Base-by-base conservation (phyloP, 2,329 filamentous ascomycete species). In the Hymenoscyphus repandus region DNA sequence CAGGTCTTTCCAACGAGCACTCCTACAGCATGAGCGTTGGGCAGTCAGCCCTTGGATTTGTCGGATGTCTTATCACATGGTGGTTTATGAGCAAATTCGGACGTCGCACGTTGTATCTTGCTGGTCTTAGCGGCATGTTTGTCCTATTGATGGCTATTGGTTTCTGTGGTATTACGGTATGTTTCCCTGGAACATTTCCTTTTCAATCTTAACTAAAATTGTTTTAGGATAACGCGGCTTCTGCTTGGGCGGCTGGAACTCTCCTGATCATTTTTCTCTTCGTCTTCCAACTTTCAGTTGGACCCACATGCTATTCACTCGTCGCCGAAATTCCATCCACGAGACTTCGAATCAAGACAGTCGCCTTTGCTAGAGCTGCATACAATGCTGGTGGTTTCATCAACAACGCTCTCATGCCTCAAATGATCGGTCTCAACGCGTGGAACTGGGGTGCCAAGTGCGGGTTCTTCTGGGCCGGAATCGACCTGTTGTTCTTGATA, bases 401-500 rank as follows among this genome's bases (percentile, higher is more conserved):
- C 34, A 53, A 44, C 36, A 39, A 47, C 5, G 42, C 6, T 72
- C 92, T 63, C 72, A 90, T 66, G 83, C 95, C 68, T 87, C 89
- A 37, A 90, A 93, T 74, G 51, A 30, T 61, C 3, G 72, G 74
- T 53, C 89, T 90, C 0, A 77, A 74, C 1, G 86, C 82, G 0
- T 95, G 90, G 89, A 74, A 92, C 69, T 95, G 89, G 89, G 76
- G 81, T 54, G 93, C 91, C 69, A 92, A 79, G 62, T 80, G 89
- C 1, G 89, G 88, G 27, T 93, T 95, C 71, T 93, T 95, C 74
- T 95, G 89, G 89, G 76, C 77, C 73, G 87, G 79, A 0, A 82
- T 87, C 49, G 90, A 87, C 71, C 88, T 90, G 71, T 69, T 83
- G 49, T 92, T 87, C 71, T 82, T 91, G 62, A 72, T 93, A 12